Percentiles rank a stretch among this genome's conserved stretches.
Evolutionary conservation across 805 yeast species (phyloP).

Genomic region (Saturnispora mendoncae): DNA sequence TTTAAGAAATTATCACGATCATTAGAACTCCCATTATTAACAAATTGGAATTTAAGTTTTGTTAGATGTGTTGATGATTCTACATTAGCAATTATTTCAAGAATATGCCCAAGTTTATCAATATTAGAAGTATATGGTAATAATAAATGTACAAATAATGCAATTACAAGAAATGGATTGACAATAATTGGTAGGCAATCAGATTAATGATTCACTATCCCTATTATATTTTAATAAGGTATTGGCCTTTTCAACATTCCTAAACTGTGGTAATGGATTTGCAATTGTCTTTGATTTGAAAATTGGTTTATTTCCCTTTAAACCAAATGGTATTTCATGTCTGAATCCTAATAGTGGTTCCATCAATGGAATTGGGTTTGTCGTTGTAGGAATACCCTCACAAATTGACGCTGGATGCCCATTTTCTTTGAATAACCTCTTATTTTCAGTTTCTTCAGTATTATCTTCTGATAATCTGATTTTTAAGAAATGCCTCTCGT

Average conservation of each 20-base stretch:
- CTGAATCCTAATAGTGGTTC: not conserved
- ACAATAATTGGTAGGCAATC: slow-evolving; percentile 69
- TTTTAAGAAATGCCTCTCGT: slow-evolving; percentile 28
- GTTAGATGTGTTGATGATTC: slow-evolving; percentile 68
- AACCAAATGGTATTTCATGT: slow-evolving; percentile 5
- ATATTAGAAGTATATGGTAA: slow-evolving; percentile 77
- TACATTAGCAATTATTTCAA: slow-evolving; percentile 47
- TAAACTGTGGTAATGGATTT: slow-evolving; percentile 45
- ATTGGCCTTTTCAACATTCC: slow-evolving; percentile 56
- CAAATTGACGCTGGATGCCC: slow-evolving; percentile 31
- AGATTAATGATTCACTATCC: slow-evolving; percentile 15
- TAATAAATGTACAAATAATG: slow-evolving; percentile 53
- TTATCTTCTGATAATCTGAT: slow-evolving; percentile 23
- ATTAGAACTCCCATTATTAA: slow-evolving; percentile 46
- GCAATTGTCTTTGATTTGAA: slow-evolving; percentile 9
- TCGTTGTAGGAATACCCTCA: slow-evolving; percentile 35
- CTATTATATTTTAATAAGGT: slow-evolving; percentile 35
- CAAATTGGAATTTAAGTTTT: slow-evolving; percentile 70
- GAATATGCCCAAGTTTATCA: slow-evolving; percentile 51
- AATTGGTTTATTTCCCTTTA: slow-evolving; percentile 11
- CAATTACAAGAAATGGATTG: slow-evolving; percentile 43
- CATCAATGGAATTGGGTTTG: slow-evolving; percentile 27
- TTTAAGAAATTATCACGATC: slow-evolving; percentile 39
- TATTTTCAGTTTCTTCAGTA: slow-evolving; percentile 25
- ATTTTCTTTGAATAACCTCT: slow-evolving; percentile 24